Evolutionary conservation across 1,139 yeast genomes (phyloP).

Genomic region (Debaryomyces udenii): DNA sequence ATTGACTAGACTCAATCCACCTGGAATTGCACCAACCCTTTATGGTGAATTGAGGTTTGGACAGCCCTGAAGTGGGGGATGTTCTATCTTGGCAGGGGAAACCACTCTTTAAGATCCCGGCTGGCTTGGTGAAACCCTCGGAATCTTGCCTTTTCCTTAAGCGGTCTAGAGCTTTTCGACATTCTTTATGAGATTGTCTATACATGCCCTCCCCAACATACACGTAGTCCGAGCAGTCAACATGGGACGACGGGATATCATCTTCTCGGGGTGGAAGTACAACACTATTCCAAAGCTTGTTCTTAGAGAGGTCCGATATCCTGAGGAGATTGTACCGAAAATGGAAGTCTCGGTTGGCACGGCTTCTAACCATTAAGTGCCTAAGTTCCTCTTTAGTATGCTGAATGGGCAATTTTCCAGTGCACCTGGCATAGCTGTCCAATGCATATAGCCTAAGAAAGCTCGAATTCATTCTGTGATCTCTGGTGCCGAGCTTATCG

Average conservation of each 20-base stretch:
- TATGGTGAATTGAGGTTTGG: constrained; percentile 51
- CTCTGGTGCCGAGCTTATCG: constrained; percentile 27
- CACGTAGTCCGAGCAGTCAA: constrained; percentile 28
- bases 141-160: constrained; percentile 12
- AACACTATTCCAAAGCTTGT: constrained; percentile 54
- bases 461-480: constrained; percentile 47
- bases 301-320: constrained; percentile 42
- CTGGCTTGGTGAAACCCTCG: constrained; percentile 27
- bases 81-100: constrained; percentile 31
- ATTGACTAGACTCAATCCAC: constrained; percentile 38
- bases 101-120: constrained; percentile 34
- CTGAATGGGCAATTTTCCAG: constrained; percentile 33
- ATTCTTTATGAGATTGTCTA: too few species aligned
- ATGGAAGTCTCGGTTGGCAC: constrained; percentile 1
- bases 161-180: too few species aligned
- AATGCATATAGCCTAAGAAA: constrained; percentile 52
- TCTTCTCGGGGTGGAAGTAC: constrained; percentile 52
- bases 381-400: constrained; percentile 29
- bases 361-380: constrained; percentile 13
- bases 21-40: constrained; percentile 57
- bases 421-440: constrained; percentile 41
- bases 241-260: constrained; percentile 28
- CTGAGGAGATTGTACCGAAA: constrained; percentile 28
- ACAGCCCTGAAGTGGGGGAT: constrained; percentile 44
- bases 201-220: constrained; percentile 18